Evolutionary conservation across 805 yeast genomes (phyloP).

Genomic region (Suhomyces prunicola): DNA sequence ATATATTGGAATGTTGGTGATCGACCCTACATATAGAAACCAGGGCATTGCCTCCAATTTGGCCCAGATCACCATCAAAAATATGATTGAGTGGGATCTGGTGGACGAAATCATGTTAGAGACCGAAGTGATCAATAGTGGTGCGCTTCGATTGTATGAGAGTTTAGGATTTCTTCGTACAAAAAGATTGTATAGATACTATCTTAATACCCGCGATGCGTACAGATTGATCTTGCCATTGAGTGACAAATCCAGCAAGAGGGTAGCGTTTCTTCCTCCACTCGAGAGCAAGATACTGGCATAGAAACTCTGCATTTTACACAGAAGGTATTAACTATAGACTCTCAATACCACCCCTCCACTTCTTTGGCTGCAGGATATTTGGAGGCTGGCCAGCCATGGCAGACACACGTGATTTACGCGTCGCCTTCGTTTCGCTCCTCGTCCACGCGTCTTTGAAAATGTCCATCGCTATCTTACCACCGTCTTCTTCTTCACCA

Average conservation of each 20-base stretch:
- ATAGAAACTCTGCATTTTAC: not conserved
- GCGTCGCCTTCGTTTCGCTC: not conserved
- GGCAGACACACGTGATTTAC: not conserved
- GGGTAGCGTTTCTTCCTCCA: conserved; percentile 50
- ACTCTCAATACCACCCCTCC: not conserved
- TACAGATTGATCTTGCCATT: conserved; percentile 81
- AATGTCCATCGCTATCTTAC: not conserved
- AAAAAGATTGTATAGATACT: conserved; percentile 80
- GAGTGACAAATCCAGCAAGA: conserved; percentile 44
- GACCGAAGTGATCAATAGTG: conserved; percentile 78
- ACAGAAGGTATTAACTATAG: not conserved
- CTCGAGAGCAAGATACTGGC: not conserved
- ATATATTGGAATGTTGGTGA: conserved; percentile 95
- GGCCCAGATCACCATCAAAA: conserved; percentile 57
- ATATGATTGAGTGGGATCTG: conserved; percentile 55
- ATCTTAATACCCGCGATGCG: conserved; percentile 91
- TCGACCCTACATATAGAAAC: conserved; percentile 67
- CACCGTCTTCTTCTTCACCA: not conserved
- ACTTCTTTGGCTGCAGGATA: not conserved
- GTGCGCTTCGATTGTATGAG: conserved; percentile 69
- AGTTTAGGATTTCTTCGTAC: conserved; percentile 71
- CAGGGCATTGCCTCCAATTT: conserved; percentile 77
- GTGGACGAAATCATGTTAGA: conserved; percentile 94
- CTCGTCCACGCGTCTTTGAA: not conserved
- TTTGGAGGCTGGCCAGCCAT: not conserved